Percentiles rank a stretch among this genome's conserved stretches.
Conservation (phyloP, 1,139 yeast species). For the Hyphopichia buzzinii region DNA sequence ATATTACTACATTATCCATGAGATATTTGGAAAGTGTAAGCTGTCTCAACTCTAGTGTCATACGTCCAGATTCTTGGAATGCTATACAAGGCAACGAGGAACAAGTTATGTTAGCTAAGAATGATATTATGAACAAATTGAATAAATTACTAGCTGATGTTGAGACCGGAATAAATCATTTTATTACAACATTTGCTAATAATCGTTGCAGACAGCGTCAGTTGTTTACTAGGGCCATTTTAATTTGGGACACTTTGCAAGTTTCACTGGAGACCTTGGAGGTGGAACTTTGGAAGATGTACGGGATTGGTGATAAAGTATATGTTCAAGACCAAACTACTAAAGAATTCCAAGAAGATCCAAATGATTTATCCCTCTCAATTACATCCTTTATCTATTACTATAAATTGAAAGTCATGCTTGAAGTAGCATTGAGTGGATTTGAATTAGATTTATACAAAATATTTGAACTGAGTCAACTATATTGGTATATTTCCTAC, state of each 20-base stretch:
- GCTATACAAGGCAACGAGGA: conserved; percentile 16
- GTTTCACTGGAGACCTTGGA: conserved; percentile 61
- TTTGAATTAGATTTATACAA: conserved; percentile 75
- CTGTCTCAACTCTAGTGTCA: conserved; percentile 23
- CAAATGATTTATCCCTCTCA: conserved; percentile 40
- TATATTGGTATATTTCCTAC: conserved; percentile 67
- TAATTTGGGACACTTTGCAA: conserved; percentile 77
- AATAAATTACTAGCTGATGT: conserved; percentile 28
- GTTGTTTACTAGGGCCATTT: conserved; percentile 52
- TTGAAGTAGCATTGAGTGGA: conserved; percentile 69
- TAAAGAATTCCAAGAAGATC: conserved; percentile 6
- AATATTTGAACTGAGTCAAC: conserved; percentile 63
- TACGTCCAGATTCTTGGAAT: conserved; percentile 23
- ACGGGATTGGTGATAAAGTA: conserved; percentile 33
- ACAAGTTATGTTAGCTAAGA: conserved; percentile 7
- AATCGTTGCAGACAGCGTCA: conserved; percentile 86
- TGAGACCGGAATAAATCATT: conserved; percentile 52
- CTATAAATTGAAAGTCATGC: conserved; percentile 67
- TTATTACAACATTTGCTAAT: conserved; percentile 58
- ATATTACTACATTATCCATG: conserved; percentile 15
- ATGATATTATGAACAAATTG: conserved; percentile 11
- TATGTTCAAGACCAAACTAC: conserved; percentile 16
- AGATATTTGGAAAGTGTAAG: conserved; percentile 24
- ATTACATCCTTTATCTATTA: conserved; percentile 67
- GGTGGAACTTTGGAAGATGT: conserved; percentile 31